Percentiles rank a stretch among this genome's conserved stretches.
Evolutionary conservation across 2,329 filamentous ascomycete genomes (phyloP).

Genomic region (Zymoseptoria tritici): DNA sequence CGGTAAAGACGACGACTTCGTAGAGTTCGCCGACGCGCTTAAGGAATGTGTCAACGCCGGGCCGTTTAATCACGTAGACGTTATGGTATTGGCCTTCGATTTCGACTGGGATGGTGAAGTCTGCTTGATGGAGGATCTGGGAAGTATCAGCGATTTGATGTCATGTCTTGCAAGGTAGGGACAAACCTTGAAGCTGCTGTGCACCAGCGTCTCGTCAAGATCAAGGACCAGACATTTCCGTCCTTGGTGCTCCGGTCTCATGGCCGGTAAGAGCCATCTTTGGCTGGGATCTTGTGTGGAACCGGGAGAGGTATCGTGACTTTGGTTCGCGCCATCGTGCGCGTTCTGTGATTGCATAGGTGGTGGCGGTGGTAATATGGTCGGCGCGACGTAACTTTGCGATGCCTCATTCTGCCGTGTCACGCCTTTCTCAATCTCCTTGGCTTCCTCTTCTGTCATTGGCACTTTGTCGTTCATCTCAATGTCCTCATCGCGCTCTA

Average conservation of each 20-base stretch:
- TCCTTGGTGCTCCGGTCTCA: slow-evolving; percentile 70
- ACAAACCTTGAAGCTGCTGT: slow-evolving; percentile 92
- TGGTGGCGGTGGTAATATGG: slow-evolving; percentile 48
- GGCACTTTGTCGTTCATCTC: slow-evolving; percentile 51
- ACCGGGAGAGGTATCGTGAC: slow-evolving; percentile 26
- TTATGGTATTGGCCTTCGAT: slow-evolving; percentile 99
- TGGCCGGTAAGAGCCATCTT: slow-evolving; percentile 73
- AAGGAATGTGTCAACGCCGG: slow-evolving; percentile 98
- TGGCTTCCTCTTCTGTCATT: slow-evolving; percentile 44
- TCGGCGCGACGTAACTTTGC: slow-evolving; percentile 10
- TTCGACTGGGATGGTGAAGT: slow-evolving; percentile 97
- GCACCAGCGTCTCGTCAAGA: slow-evolving; percentile 91
- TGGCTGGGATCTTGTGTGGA: slow-evolving; percentile 44
- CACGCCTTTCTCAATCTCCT: slow-evolving; percentile 17
- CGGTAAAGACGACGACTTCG: slow-evolving; percentile 97
- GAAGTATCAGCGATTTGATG: not conserved
- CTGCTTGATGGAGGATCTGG: slow-evolving; percentile 92
- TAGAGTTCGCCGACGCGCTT: slow-evolving; percentile 96
- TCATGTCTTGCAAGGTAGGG: not conserved
- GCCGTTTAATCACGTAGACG: slow-evolving; percentile 97
- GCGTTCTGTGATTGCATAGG: slow-evolving; percentile 33
- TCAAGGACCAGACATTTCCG: slow-evolving; percentile 93
- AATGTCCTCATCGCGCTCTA: slow-evolving; percentile 47
- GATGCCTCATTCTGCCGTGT: slow-evolving; percentile 11
- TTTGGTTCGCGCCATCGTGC: slow-evolving; percentile 14